Base-by-base conservation (phyloP, 2,329 filamentous ascomycete genomes). In the Pseudogymnoascus sp. region DNA sequence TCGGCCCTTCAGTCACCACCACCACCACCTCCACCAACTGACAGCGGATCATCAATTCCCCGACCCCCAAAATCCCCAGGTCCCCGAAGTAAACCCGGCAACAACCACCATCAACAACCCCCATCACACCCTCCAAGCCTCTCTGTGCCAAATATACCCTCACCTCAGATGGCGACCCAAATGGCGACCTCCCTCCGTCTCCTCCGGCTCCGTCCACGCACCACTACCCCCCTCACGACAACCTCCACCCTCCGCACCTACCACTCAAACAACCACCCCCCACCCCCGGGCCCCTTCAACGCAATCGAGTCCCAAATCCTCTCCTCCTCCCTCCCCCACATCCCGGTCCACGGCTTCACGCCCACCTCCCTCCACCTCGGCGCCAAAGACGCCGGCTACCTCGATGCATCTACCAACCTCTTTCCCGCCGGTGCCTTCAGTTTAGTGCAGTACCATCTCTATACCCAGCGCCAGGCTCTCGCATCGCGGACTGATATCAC, bases 291-390 rank as follows among this genome's bases (percentile, higher is more conserved):
- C 39, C 81, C 83, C 67, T 96, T 91, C 80, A 85, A 82, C 72
- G 76, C 80, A 67, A 81, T 83, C 74, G 92, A 97, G 79, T 79
- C 82, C 48, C 79, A 84, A 64, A 96, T 98, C 73, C 89, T 99
- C 67, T 82, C 88, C 54, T 86, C 92, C n/a, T 89, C 93, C 16
- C 85, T 95, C 70, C 74, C 78, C 31, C 90, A 96, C 75, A 86
- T 98, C 8, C 92, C 92, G 16, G 76, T 82, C 61, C 84, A 92
- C 74, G 95, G 95, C 74, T 99, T 98, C 81, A 90, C 91, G 0
- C 78, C 81, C 60, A 81, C 84, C 19, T 81, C 93, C 0, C 82
- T 99, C 8, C 83, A 85, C 48, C 83, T 90, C 21, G 95, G 93
- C 66, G 91, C 91, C 66, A 86, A 86, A 71, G 92, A 96, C 72